Conservation (phyloP, 2,329 filamentous ascomycete genomes). For the Didymella pomorum region DNA sequence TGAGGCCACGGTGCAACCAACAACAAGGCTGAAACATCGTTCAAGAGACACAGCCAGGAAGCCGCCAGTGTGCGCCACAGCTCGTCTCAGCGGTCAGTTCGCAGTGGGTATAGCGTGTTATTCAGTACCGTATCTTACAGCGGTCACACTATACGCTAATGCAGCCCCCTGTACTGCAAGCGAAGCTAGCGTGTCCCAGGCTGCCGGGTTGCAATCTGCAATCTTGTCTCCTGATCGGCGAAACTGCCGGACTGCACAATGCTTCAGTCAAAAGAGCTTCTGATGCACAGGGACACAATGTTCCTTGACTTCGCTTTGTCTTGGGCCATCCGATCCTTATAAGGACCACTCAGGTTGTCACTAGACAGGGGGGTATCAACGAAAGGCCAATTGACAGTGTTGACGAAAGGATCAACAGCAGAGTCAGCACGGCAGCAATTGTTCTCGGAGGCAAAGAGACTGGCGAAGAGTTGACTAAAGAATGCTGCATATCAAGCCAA, state of each 20-base stretch:
- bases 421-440: neutral
- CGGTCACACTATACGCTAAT: neutral
- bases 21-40: neutral
- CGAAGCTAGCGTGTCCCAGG: neutral
- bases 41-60: too few relatives aligned
- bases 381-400: neutral
- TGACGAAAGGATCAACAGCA: constrained; percentile 1
- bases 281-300: neutral
- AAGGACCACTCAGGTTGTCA: neutral
- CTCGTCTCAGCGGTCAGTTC: neutral
- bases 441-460: neutral
- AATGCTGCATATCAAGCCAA: neutral
- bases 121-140: neutral
- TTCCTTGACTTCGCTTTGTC: neutral
- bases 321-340: neutral
- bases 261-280: neutral
- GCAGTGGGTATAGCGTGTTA: neutral
- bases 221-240: neutral
- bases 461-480: neutral
- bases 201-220: neutral
- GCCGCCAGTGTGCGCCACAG: neutral
- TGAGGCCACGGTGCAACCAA: neutral
- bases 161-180: neutral
- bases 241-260: neutral
- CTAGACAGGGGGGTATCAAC: neutral